phyloP scores from a whole-genome alignment of 805 yeast genomes.

The Yarrowia sp. region DNA sequence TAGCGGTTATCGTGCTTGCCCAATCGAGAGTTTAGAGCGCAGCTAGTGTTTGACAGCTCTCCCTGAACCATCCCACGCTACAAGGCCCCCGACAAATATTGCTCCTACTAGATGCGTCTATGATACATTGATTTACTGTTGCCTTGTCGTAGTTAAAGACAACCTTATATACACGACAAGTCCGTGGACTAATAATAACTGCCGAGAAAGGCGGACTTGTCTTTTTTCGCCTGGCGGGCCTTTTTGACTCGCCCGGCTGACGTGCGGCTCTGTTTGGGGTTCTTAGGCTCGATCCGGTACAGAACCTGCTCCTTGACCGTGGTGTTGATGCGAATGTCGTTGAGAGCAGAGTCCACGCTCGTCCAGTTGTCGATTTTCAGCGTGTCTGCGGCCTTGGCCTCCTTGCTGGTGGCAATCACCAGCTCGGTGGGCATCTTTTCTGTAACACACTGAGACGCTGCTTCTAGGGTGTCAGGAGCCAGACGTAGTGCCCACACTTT shows the following conservation, averaged over 20 bases:
- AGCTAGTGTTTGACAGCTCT: too few species aligned
- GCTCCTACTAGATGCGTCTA: not conserved
- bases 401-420: slow-evolving; percentile 17
- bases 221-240: slow-evolving; percentile 18
- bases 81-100: not conserved
- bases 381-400: not conserved
- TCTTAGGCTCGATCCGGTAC: slow-evolving; percentile 17
- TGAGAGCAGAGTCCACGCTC: not conserved
- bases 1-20: too few species aligned
- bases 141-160: not conserved
- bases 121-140: not conserved
- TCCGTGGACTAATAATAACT: not conserved
- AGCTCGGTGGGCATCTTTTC: slow-evolving; percentile 11
- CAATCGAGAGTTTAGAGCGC: too few species aligned
- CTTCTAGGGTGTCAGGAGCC: not conserved
- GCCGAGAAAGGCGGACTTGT: slow-evolving; percentile 16
- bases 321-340: not conserved
- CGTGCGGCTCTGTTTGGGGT: slow-evolving; percentile 4
- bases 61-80: too few species aligned
- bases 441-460: not conserved
- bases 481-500: slow-evolving; percentile 5
- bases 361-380: slow-evolving; percentile 13
- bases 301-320: slow-evolving; percentile 16
- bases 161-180: not conserved
- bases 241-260: slow-evolving; percentile 4